Evolutionary conservation across 2,329 filamentous ascomycete genomes (phyloP), one percentile per base, ranked within the genome.

Genomic region (Aspergillus udagawae): DNA sequence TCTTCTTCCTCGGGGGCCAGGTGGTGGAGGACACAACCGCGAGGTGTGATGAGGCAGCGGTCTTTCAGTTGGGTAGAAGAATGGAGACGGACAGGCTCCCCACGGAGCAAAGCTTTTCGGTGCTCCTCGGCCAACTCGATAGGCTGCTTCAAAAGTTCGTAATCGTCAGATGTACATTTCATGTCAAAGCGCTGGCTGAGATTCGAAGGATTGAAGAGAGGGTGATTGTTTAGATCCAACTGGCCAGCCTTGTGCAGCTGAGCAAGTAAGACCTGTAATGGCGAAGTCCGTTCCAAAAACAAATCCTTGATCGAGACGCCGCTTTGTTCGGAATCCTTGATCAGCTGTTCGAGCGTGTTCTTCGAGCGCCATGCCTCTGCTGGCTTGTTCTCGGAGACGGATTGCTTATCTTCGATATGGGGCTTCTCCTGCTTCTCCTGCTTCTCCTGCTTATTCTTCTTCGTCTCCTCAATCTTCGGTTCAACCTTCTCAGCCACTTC

Each of bases 1-100:
- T 78, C 72, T 58, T 78, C 77, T 62, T 80, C 78, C n/a, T 77
- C 76, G 2, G 67, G 60, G 4, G 73, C 74, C 12, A 81, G 63
- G 60, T 80, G 77, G 47, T 74, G 73, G 25, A 80, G 65, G 3
- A 79, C 71, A 53, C 72, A 75, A 2, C 78, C 78, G 25, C 72
- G 70, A 12, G 79, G 77, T 10, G 74, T 79, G 53, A 80, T 75
- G 27, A 80, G 64, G 53, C 75, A 76, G 38, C 75, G 71, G 28
- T 72, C 67, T 52, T 78, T 76, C n/a, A 78, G 63, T 44, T 69
- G 62, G 32, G 66, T 67, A 29, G 69, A 69, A 6, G 65, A 60
- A 14, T 74, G 72, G 41, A 78, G 63, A 27, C 72, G 72, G 42
- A 80, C 67, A 4, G 75, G 69, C 57, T 77, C 70, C 23, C 78